These are phyloP conservation scores for Kernera saxatilis DNA, from an alignment of 345 rosid species.

Conservation along the genomic window DNA sequence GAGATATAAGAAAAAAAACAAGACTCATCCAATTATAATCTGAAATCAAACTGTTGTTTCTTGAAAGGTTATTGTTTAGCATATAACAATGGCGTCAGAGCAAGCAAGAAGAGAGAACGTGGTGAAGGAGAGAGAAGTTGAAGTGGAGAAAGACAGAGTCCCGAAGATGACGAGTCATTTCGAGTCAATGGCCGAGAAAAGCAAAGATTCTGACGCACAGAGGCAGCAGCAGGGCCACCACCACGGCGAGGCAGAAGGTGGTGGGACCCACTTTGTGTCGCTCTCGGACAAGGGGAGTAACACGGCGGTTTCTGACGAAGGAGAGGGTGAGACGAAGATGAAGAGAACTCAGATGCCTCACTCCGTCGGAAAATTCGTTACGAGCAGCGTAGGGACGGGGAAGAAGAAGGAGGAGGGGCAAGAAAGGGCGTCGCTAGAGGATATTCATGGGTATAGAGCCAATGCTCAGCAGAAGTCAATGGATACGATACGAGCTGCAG, in stretches of 20 bases:
- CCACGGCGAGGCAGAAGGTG: not conserved
- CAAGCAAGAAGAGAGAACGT: conserved; percentile 47
- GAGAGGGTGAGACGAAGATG: conserved; percentile 20
- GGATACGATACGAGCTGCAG: conserved; percentile 42
- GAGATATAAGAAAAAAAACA: not conserved
- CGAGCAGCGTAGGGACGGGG: conserved; percentile 5
- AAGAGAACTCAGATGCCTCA: conserved; percentile 20
- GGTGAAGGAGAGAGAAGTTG: conserved; percentile 37
- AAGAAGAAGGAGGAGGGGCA: not conserved
- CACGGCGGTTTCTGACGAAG: conserved; percentile 16
- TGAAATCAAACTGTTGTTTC: not conserved
- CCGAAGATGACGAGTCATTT: conserved; percentile 59
- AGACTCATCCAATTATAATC: not conserved
- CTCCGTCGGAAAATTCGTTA: conserved; percentile 32
- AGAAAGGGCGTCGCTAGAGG: conserved; percentile 37
- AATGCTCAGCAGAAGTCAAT: conserved; percentile 51
- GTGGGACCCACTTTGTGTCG: conserved; percentile 33
- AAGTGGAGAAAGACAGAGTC: conserved; percentile 50
- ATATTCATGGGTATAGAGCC: conserved; percentile 40
- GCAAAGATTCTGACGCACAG: not conserved
- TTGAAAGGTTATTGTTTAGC: not conserved
- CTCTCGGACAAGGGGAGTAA: conserved; percentile 20
- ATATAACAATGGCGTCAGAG: conserved; percentile 52
- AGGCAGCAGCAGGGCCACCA: not conserved
- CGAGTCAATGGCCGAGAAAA: conserved; percentile 39